phyloP scores from a whole-genome alignment of 1,284 basidiomycete genomes.

The Wallemia mellicola region DNA sequence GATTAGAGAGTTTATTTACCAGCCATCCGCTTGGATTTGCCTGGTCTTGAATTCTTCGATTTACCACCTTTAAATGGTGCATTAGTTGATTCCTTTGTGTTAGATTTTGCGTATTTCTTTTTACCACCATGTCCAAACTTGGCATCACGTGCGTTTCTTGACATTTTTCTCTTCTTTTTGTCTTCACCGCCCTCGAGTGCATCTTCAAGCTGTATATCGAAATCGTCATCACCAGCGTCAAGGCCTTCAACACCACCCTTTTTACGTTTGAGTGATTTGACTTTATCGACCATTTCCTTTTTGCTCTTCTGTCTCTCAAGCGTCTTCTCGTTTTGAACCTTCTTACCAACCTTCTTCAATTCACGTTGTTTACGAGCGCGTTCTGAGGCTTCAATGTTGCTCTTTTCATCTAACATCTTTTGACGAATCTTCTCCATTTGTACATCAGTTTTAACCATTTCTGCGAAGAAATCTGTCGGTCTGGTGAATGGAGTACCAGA shows the following conservation, averaged over 20 bases:
- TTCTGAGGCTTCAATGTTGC: constrained; percentile 68
- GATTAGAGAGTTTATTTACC: neutral
- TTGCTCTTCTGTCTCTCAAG: constrained; percentile 37
- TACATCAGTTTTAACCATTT: constrained; percentile 92
- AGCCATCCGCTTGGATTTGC: neutral
- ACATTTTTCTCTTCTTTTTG: constrained; percentile 17
- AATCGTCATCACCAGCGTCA: constrained; percentile 21
- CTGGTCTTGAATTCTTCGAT: neutral
- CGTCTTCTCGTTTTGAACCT: constrained; percentile 64
- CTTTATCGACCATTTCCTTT: constrained; percentile 15
- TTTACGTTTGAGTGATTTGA: constrained; percentile 17
- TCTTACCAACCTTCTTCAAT: constrained; percentile 93
- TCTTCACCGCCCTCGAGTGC: constrained; percentile 26
- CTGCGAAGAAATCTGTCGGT: constrained; percentile 87
- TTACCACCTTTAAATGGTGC: constrained; percentile 6
- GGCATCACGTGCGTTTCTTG: constrained; percentile 35
- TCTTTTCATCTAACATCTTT: constrained; percentile 59
- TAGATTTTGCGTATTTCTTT: constrained; percentile 39
- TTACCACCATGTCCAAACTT: constrained; percentile 47
- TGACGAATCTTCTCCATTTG: constrained; percentile 96
- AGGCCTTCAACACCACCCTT: constrained; percentile 47
- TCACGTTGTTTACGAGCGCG: constrained; percentile 73
- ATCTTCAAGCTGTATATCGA: constrained; percentile 59
- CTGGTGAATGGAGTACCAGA: constrained; percentile 55
- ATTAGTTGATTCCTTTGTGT: constrained; percentile 46